Base-by-base conservation (phyloP, 23 red algal species). In the Gracilaria gracilis region DNA sequence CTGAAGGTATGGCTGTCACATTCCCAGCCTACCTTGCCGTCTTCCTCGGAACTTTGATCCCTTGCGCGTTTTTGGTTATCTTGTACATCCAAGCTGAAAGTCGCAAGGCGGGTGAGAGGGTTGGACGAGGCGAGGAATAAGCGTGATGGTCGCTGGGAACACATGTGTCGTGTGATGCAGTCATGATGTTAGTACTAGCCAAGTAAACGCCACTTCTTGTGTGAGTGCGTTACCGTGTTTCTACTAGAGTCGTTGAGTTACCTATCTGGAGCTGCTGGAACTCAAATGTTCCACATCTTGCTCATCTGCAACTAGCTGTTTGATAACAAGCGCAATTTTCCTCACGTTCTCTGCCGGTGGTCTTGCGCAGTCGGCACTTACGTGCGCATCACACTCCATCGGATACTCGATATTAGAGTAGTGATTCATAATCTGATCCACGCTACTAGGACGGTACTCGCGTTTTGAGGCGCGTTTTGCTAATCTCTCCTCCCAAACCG, bases 71-170 rank as follows among this genome's bases (percentile, higher is more conserved):
- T 76, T 91, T 99, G 36, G 89, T 99, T 80, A 93, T 96, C 79
- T 84, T 99, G 17, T 99, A 96, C 89, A 99, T 99, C 83, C 97
- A 99, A 78, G 93, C 80, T 20, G 97, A 94, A 84, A 87, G 94
- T 67, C 88, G 97, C 32, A 96, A 96, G 57, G 97, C 97, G 21
- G 97, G 90, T 39, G 80, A 91, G 67, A 92, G 84, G 79, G 57
- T 77, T 21, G 92, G 83, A 23, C 53, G 85, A 58, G 92, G 88
- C 38, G 89, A 92, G 50, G 73, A 90, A 17, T 64, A 90, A 32
- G 7, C 50, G 24, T 61, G 14, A 29, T 32, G 39, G 35, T 69
- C 17, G 67, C 66, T 77, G 72, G 72, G 72, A 77, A 77, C 23
- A 77, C 72, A 44, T 46, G 5, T 77, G 72, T 49, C 40, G 21